Percentiles rank a stretch among this genome's conserved stretches.
phyloP scores from a whole-genome alignment of 2,329 filamentous ascomycete genomes.

The Xylariaceae sp. region DNA sequence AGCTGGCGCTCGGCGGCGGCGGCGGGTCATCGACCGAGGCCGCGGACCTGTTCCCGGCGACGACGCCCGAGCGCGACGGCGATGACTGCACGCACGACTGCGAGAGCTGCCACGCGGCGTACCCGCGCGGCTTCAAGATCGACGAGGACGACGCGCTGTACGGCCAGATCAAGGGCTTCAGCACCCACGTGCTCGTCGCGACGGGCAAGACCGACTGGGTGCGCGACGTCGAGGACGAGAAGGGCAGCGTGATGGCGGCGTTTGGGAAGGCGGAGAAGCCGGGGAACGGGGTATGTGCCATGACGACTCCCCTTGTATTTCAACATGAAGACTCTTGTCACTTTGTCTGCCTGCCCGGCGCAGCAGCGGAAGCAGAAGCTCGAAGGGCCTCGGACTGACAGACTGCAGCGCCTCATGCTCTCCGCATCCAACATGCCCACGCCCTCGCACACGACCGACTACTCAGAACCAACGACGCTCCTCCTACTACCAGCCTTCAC shows the following conservation, averaged over 20 bases:
- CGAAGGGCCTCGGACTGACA: not conserved
- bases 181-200: constrained; percentile 83
- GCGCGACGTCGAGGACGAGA: constrained; percentile 81
- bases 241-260: constrained; percentile 78
- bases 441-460: constrained; percentile 60
- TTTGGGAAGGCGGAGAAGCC: constrained; percentile 56
- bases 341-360: not conserved
- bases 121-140: constrained; percentile 68
- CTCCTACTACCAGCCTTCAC: constrained; percentile 83
- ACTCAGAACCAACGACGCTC: constrained; percentile 69
- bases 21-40: constrained; percentile 24
- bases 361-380: constrained; percentile 2
- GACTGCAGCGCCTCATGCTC: constrained; percentile 71
- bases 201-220: constrained; percentile 98
- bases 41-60: constrained; percentile 64
- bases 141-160: constrained; percentile 77
- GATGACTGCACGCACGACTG: constrained; percentile 89
- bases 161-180: constrained; percentile 81
- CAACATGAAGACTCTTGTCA: too few relatives aligned
- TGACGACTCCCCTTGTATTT: too few relatives aligned
- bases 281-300: constrained; percentile 64
- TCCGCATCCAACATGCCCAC: constrained; percentile 89
- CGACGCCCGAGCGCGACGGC: constrained; percentile 73
- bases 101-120: constrained; percentile 71
- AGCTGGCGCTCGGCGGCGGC: constrained; percentile 13